phyloP scores from a whole-genome alignment of 2,329 filamentous ascomycete species.

The Neocatenulostroma microsporum region DNA sequence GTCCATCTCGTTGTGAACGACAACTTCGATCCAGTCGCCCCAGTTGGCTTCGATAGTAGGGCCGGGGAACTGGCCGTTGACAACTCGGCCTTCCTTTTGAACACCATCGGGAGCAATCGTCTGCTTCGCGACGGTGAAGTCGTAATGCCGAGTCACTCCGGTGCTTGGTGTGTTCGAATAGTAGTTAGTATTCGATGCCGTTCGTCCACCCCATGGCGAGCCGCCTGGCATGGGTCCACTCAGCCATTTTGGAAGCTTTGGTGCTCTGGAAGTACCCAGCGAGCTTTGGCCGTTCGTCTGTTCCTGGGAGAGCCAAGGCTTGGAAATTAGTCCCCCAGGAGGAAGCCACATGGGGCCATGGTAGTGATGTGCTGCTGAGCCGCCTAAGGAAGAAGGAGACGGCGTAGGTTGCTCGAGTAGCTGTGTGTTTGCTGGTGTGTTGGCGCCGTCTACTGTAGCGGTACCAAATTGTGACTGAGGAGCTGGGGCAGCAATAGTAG shows the following conservation, averaged over 20 bases:
- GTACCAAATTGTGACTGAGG: too few species aligned
- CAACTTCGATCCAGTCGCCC: slow-evolving; percentile 29
- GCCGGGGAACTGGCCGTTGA: slow-evolving; percentile 30
- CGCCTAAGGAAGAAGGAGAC: slow-evolving; percentile 11
- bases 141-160: slow-evolving; percentile 28
- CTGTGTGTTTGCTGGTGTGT: slow-evolving; percentile 8
- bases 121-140: slow-evolving; percentile 25
- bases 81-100: slow-evolving; percentile 20
- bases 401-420: slow-evolving; percentile 3
- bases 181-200: slow-evolving; percentile 21
- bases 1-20: slow-evolving; percentile 28
- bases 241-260: slow-evolving; percentile 18
- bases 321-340: slow-evolving; percentile 9
- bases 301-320: slow-evolving; percentile 16
- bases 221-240: slow-evolving; percentile 16
- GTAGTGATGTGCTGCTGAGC: slow-evolving; percentile 10
- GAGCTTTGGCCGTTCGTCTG: slow-evolving; percentile 21
- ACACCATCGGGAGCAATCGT: slow-evolving; percentile 30
- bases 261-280: slow-evolving; percentile 20
- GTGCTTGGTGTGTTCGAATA: slow-evolving; percentile 25
- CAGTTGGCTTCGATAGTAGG: slow-evolving; percentile 30
- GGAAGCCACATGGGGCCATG: slow-evolving; percentile 15
- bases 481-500: too few species aligned
- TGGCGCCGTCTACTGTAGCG: too few species aligned
- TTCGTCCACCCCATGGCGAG: slow-evolving; percentile 22